Evolutionary conservation across 257 asterid genomes (phyloP).

Genomic region (Solanum bulbocastanum): DNA sequence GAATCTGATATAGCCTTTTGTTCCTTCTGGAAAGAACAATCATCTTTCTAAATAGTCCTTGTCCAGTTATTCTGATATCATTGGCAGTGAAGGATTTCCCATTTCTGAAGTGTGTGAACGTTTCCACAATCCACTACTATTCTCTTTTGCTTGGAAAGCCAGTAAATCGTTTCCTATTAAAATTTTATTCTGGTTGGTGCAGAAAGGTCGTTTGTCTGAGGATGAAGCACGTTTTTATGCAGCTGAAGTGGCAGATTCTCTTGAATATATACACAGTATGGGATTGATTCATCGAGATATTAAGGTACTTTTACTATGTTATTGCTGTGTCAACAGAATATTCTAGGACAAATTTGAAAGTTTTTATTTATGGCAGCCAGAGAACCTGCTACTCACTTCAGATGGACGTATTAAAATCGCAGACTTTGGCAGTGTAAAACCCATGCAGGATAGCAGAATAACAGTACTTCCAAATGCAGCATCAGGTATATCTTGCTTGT

Average conservation of each 20-base stretch:
- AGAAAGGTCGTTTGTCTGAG: constrained; percentile 93
- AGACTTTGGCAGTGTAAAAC: constrained; percentile 98
- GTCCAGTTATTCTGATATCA: not conserved
- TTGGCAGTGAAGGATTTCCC: not conserved
- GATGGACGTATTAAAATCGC: constrained; percentile 97
- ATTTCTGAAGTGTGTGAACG: not conserved
- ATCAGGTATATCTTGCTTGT: constrained; percentile 43
- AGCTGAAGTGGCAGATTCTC: constrained; percentile 96
- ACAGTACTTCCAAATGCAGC: constrained; percentile 97
- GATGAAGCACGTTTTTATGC: constrained; percentile 92
- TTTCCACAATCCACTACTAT: not conserved
- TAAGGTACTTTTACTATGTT: constrained; percentile 43
- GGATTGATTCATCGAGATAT: constrained; percentile 97
- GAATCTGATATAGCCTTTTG: not conserved
- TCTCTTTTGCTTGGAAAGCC: not conserved
- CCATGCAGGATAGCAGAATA: constrained; percentile 88
- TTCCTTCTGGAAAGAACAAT: not conserved
- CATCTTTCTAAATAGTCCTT: not conserved
- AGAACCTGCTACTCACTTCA: constrained; percentile 79
- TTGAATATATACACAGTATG: constrained; percentile 92
- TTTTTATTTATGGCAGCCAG: constrained; percentile 63
- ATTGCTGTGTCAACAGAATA: not conserved
- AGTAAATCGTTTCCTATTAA: not conserved
- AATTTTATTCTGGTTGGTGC: constrained; percentile 22
- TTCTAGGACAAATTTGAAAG: not conserved